Conservation (phyloP, 768 basidiomycete genomes). For the Auricularia auricula-judae region DNA sequence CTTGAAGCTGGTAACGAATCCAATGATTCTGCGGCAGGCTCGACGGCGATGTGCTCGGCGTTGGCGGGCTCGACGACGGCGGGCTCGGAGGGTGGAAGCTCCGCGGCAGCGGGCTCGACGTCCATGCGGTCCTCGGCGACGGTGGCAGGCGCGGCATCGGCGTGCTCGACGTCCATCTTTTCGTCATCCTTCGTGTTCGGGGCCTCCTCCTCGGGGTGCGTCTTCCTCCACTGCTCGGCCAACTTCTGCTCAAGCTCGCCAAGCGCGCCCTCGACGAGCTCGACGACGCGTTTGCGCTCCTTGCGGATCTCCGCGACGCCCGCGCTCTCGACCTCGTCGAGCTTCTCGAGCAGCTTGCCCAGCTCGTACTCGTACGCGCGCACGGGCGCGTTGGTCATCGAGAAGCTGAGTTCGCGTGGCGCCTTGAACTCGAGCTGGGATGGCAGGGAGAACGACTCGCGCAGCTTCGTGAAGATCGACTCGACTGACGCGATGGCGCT, state of each 20-base stretch:
- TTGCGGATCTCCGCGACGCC: constrained; percentile 45
- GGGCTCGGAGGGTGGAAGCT: no score
- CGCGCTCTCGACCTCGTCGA: constrained; percentile 59
- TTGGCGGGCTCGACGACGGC: no score
- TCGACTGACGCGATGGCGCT: constrained; percentile 6
- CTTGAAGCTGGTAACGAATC: no score
- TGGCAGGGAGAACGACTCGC: constrained; percentile 13
- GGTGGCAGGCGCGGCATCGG: no score
- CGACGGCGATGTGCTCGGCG: no score
- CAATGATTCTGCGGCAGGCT: no score
- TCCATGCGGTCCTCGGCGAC: no score
- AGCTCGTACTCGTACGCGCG: constrained; percentile 55
- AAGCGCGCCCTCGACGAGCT: constrained; percentile 50
- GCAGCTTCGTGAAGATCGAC: no score
- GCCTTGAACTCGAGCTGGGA: constrained; percentile 6
- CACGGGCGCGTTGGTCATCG: constrained; percentile 45
- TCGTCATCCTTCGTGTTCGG: neutral
- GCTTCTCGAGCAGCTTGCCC: constrained; percentile 47
- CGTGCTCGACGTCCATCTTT: neutral
- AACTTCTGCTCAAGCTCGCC: constrained; percentile 32
- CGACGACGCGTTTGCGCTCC: constrained; percentile 40
- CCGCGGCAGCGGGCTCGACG: no score
- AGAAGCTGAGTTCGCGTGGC: constrained; percentile 38
- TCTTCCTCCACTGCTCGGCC: constrained; percentile 26
- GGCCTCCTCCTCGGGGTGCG: constrained; percentile 18